phyloP scores from a whole-genome alignment of 129 eudicot genomes.

The Chrysanthemum seticuspe region DNA sequence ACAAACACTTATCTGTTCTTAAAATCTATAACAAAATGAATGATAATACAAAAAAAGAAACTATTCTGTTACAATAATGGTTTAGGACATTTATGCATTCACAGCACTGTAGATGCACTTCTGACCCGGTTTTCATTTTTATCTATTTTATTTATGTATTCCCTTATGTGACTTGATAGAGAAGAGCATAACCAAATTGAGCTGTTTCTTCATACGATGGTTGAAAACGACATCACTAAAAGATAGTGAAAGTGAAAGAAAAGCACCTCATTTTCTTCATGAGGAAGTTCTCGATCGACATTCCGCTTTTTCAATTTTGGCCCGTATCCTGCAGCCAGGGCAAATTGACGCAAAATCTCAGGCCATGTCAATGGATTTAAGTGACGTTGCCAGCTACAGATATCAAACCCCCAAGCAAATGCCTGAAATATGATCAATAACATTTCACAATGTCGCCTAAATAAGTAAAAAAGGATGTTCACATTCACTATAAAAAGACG shows the following conservation, averaged over 20 bases:
- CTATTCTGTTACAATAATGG: too few relatives aligned
- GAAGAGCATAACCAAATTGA: background rate
- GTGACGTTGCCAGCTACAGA: conserved; percentile 78
- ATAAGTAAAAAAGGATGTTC: background rate
- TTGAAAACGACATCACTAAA: background rate
- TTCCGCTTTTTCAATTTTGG: conserved; percentile 65
- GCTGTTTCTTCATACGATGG: background rate
- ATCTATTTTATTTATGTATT: background rate
- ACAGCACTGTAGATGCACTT: too few relatives aligned
- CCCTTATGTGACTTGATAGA: background rate
- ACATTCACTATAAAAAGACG: background rate
- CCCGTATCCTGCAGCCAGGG: conserved; percentile 82
- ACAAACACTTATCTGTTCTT: too few relatives aligned
- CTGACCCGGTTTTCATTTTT: too few relatives aligned
- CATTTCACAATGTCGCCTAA: background rate
- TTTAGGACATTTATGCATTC: too few relatives aligned
- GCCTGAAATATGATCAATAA: conserved; percentile 51
- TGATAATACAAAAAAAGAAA: too few relatives aligned
- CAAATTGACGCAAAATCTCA: conserved; percentile 81
- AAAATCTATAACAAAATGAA: too few relatives aligned
- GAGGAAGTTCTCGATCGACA: conserved; percentile 45
- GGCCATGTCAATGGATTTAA: conserved; percentile 89
- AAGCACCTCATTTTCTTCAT: conserved; percentile 67
- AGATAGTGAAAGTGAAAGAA: background rate
- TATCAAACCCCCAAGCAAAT: conserved; percentile 91